These are phyloP conservation scores for Exophiala alcalophila DNA, from an alignment of 2,329 filamentous ascomycete species.

Conservation along the genomic window DNA sequence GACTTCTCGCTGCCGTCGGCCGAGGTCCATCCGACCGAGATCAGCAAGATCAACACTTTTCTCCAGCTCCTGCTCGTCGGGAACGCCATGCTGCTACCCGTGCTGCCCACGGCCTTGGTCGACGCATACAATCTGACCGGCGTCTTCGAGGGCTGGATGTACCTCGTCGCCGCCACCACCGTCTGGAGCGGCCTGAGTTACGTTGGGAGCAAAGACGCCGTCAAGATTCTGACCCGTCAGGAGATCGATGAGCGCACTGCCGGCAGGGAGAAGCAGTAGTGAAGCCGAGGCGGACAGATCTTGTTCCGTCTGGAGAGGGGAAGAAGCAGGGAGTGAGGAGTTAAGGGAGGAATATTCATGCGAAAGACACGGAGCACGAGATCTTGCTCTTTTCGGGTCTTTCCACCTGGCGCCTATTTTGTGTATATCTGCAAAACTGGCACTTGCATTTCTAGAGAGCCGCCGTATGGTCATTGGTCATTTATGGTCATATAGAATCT, in stretches of 20 bases:
- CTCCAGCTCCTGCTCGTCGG: constrained; percentile 85
- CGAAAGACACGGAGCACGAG: no score
- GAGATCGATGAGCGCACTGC: constrained; percentile 40
- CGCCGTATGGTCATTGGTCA: no score
- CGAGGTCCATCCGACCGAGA: constrained; percentile 44
- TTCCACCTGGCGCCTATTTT: no score
- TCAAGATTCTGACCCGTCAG: constrained; percentile 68
- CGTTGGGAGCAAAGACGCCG: constrained; percentile 82
- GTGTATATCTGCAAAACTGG: no score
- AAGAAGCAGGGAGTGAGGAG: no score
- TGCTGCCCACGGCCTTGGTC: constrained; percentile 60
- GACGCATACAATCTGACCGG: constrained; percentile 56
- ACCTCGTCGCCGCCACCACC: constrained; percentile 82
- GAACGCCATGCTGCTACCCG: constrained; percentile 73
- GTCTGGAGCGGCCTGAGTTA: constrained; percentile 94
- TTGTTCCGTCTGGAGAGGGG: no score
- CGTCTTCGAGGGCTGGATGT: constrained; percentile 58
- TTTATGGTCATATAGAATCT: no score
- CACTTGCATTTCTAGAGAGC: no score
- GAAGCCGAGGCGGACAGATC: no score
- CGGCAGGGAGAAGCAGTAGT: not conserved
- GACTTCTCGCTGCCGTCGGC: constrained; percentile 78
- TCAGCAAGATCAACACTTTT: constrained; percentile 76
- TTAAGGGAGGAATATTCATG: no score
- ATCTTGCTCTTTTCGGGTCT: no score